Evolutionary conservation across 2,329 filamentous ascomycete genomes (phyloP).

Genomic region (Scedosporium minutisporum): DNA sequence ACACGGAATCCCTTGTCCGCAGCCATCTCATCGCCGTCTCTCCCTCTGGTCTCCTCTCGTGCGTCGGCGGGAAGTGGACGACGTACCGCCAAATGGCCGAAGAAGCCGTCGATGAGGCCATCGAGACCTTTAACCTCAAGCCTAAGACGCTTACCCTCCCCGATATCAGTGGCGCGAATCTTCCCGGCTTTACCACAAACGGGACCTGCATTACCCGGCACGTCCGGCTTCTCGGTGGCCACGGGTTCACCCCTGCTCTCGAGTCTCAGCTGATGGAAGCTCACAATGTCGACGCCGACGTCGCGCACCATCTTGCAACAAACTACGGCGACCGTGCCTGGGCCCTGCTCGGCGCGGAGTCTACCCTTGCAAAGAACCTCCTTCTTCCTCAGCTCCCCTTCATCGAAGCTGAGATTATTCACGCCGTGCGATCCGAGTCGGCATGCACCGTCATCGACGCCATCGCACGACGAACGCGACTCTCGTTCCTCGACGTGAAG

Average conservation of each 20-base stretch:
- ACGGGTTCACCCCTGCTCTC: conserved; percentile 46
- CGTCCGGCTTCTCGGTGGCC: conserved; percentile 64
- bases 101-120: conserved; percentile 71
- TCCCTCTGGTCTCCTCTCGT: conserved; percentile 65
- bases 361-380: conserved; percentile 43
- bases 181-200: conserved; percentile 39
- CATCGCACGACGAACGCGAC: conserved; percentile 58
- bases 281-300: conserved; percentile 22
- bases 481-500: conserved; percentile 69
- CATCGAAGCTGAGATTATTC: conserved; percentile 63
- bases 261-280: conserved; percentile 26
- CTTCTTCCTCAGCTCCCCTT: conserved; percentile 60
- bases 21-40: conserved; percentile 73
- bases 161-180: conserved; percentile 56
- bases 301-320: conserved; percentile 31
- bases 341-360: conserved; percentile 52
- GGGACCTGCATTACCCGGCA: conserved; percentile 67
- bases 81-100: conserved; percentile 86
- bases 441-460: conserved; percentile 65
- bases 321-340: conserved; percentile 52
- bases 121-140: conserved; percentile 53
- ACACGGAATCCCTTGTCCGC: conserved; percentile 73
- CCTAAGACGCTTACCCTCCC: conserved; percentile 43
- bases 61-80: conserved; percentile 80
- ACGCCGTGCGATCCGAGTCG: conserved; percentile 63